These are phyloP conservation scores for Westerdykella ornata DNA, from an alignment of 2,329 filamentous ascomycete species.

Conservation along the genomic window DNA sequence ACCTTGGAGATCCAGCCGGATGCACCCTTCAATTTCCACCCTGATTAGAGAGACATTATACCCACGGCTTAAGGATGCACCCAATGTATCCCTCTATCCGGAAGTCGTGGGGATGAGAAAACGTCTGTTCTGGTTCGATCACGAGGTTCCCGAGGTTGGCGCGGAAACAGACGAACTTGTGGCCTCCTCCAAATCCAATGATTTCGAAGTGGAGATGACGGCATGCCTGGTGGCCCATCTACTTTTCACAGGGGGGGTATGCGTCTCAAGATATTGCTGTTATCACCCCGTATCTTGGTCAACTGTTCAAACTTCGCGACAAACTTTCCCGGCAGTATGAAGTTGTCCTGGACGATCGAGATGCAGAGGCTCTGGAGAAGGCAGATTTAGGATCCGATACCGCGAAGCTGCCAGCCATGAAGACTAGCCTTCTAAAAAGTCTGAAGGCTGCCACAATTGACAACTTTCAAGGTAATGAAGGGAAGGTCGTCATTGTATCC, in stretches of 20 bases:
- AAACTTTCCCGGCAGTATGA: constrained; percentile 46
- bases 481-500: constrained; percentile 60
- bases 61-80: constrained; percentile 47
- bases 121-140: constrained; percentile 55
- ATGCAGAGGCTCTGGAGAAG: constrained; percentile 46
- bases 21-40: constrained; percentile 55
- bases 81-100: constrained; percentile 35
- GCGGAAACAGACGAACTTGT: constrained; percentile 16
- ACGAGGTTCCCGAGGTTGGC: constrained; percentile 43
- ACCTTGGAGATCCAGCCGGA: constrained; percentile 55
- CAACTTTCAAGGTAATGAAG: constrained; percentile 71
- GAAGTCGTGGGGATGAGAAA: constrained; percentile 47
- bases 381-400: not conserved
- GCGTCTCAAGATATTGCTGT: constrained; percentile 56
- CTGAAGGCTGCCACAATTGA: constrained; percentile 59
- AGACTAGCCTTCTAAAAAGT: constrained; percentile 43
- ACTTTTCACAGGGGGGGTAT: constrained; percentile 56
- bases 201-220: constrained; percentile 57
- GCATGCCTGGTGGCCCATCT: constrained; percentile 57
- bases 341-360: constrained; percentile 57
- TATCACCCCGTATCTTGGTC: constrained; percentile 57
- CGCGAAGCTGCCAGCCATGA: constrained; percentile 17
- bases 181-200: constrained; percentile 47
- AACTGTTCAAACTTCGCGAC: constrained; percentile 46
- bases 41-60: constrained; percentile 54